Percentiles rank a stretch among this genome's conserved stretches.
These are phyloP conservation scores for Ascochyta koolunga DNA, from an alignment of 2,329 filamentous ascomycete species.

Conservation along the genomic window DNA sequence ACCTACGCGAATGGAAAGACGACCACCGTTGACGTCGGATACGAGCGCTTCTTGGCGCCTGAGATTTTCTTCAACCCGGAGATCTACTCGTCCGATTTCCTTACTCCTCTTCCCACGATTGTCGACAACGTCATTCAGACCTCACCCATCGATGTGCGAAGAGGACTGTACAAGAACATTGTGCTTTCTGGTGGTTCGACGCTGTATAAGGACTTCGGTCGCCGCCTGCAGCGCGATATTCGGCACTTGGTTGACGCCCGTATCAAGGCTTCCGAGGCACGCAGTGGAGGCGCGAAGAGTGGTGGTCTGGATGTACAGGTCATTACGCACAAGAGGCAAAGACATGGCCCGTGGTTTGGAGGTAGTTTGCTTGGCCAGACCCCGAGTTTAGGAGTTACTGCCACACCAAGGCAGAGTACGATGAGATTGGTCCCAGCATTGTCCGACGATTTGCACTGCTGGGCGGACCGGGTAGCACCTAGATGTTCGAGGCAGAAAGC, in stretches of 20 bases:
- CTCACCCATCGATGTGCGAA: conserved; percentile 94
- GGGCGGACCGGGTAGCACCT: conserved; percentile 86
- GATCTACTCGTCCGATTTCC: conserved; percentile 98
- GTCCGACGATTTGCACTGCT: conserved; percentile 92
- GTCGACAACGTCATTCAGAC: conserved; percentile 98
- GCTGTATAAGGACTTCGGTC: conserved; percentile 97
- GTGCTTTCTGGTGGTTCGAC: conserved; percentile 96
- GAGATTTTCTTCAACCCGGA: conserved; percentile 99
- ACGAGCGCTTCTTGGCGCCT: conserved; percentile 95
- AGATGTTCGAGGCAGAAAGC: neutral
- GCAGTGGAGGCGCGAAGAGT: conserved; percentile 89
- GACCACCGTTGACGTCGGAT: conserved; percentile 89
- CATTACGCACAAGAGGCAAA: conserved; percentile 95
- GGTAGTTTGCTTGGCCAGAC: conserved; percentile 96
- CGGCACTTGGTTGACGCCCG: conserved; percentile 92
- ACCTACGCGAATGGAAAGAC: conserved; percentile 83
- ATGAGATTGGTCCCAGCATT: conserved; percentile 95
- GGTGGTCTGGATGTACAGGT: conserved; percentile 96
- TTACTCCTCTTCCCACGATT: conserved; percentile 91
- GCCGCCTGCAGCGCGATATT: conserved; percentile 94
- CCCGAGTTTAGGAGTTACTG: conserved; percentile 99
- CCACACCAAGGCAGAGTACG: conserved; percentile 77
- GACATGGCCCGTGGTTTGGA: conserved; percentile 98
- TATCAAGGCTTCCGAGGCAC: conserved; percentile 88
- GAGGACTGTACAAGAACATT: conserved; percentile 99